Evolutionary conservation across 139 green algal genomes (phyloP).

Genomic region (Volvox africanus): DNA sequence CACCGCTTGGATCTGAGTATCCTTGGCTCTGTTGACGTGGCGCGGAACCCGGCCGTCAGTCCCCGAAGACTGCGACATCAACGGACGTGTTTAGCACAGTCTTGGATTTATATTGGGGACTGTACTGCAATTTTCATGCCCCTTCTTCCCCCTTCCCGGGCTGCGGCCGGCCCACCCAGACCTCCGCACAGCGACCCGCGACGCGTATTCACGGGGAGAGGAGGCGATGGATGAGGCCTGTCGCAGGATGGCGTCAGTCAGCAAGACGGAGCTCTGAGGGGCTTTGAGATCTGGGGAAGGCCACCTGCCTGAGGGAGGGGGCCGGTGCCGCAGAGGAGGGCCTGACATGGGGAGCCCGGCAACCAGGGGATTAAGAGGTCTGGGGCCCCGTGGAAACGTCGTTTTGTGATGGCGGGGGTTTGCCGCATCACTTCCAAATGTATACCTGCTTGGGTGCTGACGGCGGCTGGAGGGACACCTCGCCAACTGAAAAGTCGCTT

Average conservation of each 20-base stretch:
- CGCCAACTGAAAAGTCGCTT: too few species aligned
- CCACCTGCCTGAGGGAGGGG: not conserved
- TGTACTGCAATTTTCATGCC: not conserved
- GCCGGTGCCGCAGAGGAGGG: not conserved
- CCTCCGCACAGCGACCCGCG: not conserved
- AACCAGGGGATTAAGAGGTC: not conserved
- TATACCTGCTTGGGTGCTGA: too few species aligned
- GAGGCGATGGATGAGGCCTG: slow-evolving; percentile 21
- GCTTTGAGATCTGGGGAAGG: not conserved
- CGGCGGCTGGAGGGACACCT: too few species aligned
- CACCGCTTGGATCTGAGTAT: too few species aligned
- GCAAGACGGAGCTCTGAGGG: slow-evolving; percentile 21
- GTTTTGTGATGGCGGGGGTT: too few species aligned
- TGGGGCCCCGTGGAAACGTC: too few species aligned
- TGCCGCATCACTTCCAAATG: too few species aligned
- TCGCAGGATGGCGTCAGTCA: not conserved
- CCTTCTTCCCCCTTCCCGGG: too few species aligned
- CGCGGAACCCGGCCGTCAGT: too few species aligned
- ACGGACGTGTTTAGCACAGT: not conserved
- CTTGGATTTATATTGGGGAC: not conserved
- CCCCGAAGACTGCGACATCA: too few species aligned
- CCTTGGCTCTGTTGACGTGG: too few species aligned
- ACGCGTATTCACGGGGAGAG: slow-evolving; percentile 3
- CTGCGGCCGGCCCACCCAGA: not conserved
- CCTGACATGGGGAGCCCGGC: too few species aligned